Conservation (phyloP, 495 filamentous ascomycete genomes). For the Aspergillus panamensis region DNA sequence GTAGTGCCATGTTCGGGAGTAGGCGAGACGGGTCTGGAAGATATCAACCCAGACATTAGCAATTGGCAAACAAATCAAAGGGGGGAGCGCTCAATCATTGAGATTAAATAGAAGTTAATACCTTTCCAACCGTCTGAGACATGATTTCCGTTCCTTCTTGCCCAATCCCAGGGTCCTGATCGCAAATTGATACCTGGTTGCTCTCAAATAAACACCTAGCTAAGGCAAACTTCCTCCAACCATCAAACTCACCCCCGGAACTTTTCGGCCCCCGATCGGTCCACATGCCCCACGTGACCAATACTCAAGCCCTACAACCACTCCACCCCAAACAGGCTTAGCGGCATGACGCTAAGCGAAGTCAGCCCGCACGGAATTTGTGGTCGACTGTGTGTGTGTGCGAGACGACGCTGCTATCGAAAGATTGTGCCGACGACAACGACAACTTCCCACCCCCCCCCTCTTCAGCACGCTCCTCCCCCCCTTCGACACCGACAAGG, state of each 20-base stretch:
- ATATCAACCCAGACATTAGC: neutral
- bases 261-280: constrained; percentile 1
- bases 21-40: constrained; percentile 85
- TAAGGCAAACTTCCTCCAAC: neutral
- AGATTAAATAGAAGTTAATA: constrained; percentile 17
- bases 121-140: constrained; percentile 49
- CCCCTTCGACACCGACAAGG: constrained; percentile 44
- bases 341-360: constrained; percentile 43
- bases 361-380: constrained; percentile 36
- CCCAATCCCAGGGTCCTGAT: neutral
- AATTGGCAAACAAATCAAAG: neutral
- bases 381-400: constrained; percentile 9
- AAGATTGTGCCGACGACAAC: constrained; percentile 10
- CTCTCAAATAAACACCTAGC: too few species aligned
- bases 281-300: constrained; percentile 12
- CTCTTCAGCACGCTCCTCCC: constrained; percentile 42
- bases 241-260: neutral
- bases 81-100: too few species aligned
- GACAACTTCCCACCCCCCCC: constrained; percentile 15
- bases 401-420: neutral
- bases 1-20: constrained; percentile 92
- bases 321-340: constrained; percentile 14
- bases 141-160: constrained; percentile 11
- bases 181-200: too few species aligned
- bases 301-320: constrained; percentile 29